These are phyloP conservation scores for Dalbergia cochinchinensis DNA, from an alignment of 306 rosid genomes.

Conservation along the genomic window DNA sequence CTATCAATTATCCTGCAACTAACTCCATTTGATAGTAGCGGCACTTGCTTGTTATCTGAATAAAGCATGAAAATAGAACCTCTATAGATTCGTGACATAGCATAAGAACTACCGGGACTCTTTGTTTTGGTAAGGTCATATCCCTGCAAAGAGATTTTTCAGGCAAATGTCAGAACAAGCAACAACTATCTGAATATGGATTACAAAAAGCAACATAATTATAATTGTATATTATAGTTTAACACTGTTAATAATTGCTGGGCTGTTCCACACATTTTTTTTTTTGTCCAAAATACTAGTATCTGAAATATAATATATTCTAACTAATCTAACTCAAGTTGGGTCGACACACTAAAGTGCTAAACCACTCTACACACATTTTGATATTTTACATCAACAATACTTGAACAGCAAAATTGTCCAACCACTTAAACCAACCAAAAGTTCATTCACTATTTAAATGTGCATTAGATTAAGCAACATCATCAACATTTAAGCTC, in stretches of 20 bases:
- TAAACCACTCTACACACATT: too few relatives aligned
- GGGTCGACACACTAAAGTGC: too few relatives aligned
- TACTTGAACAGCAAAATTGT: too few relatives aligned
- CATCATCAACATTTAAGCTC: neutral
- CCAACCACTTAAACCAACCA: too few relatives aligned
- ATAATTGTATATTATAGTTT: neutral
- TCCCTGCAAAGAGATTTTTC: slow-evolving; percentile 45
- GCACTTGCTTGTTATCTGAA: slow-evolving; percentile 54
- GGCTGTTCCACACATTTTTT: neutral
- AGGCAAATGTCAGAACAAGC: slow-evolving; percentile 8
- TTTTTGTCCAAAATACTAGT: too few relatives aligned
- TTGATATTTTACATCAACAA: too few relatives aligned
- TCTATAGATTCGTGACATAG: slow-evolving; percentile 47
- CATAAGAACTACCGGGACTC: slow-evolving; percentile 32
- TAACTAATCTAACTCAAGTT: too few relatives aligned
- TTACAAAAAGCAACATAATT: slow-evolving; percentile 14
- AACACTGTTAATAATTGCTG: neutral
- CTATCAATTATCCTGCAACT: slow-evolving; percentile 46
- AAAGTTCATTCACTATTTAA: neutral
- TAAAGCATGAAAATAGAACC: slow-evolving; percentile 49
- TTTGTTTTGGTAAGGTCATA: slow-evolving; percentile 46
- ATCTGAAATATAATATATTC: neutral
- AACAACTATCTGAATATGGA: slow-evolving; percentile 32
- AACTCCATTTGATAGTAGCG: slow-evolving; percentile 41
- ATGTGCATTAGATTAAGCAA: neutral